Base-by-base conservation (phyloP, 306 rosid species). In the Boehmeria nivea region DNA sequence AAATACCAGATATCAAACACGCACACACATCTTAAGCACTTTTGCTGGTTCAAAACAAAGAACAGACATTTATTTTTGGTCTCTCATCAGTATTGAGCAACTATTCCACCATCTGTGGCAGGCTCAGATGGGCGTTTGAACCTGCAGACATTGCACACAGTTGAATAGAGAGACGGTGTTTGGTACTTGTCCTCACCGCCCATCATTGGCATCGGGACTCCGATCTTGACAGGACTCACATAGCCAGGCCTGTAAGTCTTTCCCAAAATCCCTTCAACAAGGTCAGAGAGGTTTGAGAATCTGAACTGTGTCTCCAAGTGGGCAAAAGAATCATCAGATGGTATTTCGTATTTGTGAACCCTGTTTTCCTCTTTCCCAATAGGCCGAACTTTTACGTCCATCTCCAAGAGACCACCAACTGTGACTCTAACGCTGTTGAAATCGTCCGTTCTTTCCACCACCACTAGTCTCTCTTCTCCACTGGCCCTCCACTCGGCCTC, bases 171-270 rank as follows among this genome's bases (percentile, higher is more conserved):
- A 24, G 83, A 79, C 3, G 70, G 50, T 2, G 87, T 77, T 18
- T 66, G 66, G 69, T 85, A 85, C 70, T 68, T 85, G 67, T 77
- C 71, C 68, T 82, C 94, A 15, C 94, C 87, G 49, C 89, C 87
- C 84, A 82, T 82, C 81, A 76, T 81, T 38, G 94, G 91, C 95
- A 81, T 83, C 13, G 78, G 57, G 63, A 86, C 91, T 10, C 91
- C 80, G 56, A 75, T 71, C 73, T 86, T 86, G 0, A 78, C 91
- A n/a, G 88, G 78, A 67, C 82, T 86, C 60, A 78, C 74, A 46
- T 86, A 83, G 5, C 73, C 74, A 21, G 85, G 82, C 70, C 82
- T 64, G 59, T 83, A 86, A 42, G 91, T 83, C 78, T 83, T 79
- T 8, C 91, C 88, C 77, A 86, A 56, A 62, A 86, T 75, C 36